Conservation (phyloP, 441 rosid species). For the Arabidopsis hybrid region DNA sequence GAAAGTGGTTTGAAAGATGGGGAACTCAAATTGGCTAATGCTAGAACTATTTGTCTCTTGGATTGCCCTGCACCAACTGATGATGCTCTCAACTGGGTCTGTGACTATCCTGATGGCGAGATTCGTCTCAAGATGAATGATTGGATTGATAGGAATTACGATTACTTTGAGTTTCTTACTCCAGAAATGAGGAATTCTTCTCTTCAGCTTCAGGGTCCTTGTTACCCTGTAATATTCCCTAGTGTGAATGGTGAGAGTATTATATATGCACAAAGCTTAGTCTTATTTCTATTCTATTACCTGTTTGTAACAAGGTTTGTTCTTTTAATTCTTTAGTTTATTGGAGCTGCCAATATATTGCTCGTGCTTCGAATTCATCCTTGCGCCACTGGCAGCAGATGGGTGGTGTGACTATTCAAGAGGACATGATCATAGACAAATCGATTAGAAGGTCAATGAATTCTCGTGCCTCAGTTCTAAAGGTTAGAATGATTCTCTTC, state of each 20-base stretch:
- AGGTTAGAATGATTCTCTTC: conserved; percentile 56
- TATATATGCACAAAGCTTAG: conserved; percentile 26
- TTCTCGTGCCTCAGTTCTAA: conserved; percentile 86
- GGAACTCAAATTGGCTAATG: conserved; percentile 72
- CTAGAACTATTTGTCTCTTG: conserved; percentile 85
- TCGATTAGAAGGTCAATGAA: conserved; percentile 82
- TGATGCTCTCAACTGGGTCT: conserved; percentile 88
- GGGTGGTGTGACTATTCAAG: conserved; percentile 89
- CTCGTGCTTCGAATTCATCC: conserved; percentile 85
- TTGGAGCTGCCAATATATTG: conserved; percentile 96
- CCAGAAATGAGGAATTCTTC: conserved; percentile 93
- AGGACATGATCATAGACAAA: conserved; percentile 83
- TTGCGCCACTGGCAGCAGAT: conserved; percentile 90
- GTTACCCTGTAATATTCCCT: conserved; percentile 94
- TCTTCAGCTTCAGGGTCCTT: conserved; percentile 98
- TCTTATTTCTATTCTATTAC: conserved; percentile 7
- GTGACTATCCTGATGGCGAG: conserved; percentile 99
- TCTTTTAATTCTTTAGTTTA: conserved; percentile 55
- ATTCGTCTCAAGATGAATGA: conserved; percentile 77
- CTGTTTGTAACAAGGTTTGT: conserved; percentile 11
- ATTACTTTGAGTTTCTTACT: conserved; percentile 92
- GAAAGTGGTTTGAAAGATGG: conserved; percentile 87
- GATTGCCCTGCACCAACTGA: conserved; percentile 90
- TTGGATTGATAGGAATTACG: conserved; percentile 91
- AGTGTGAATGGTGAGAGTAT: conserved; percentile 73